Evolutionary conservation across 1,284 basidiomycete species (phyloP).

Genomic region (Irpex sp.): DNA sequence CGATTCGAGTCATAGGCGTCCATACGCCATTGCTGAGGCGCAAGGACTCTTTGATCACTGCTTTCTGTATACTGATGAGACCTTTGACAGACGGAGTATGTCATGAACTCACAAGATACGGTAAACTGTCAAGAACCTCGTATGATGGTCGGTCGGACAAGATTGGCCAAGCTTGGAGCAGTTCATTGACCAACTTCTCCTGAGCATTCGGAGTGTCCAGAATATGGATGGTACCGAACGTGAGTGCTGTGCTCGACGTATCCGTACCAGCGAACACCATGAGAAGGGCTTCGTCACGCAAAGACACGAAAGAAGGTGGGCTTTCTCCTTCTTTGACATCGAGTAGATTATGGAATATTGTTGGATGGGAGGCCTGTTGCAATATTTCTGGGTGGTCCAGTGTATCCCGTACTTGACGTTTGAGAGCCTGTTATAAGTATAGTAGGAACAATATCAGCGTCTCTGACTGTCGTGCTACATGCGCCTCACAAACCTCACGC

Average conservation of each 20-base stretch:
- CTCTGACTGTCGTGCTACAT: background rate
- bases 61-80: constrained; percentile 23
- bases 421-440: constrained; percentile 8
- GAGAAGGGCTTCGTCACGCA: constrained; percentile 25
- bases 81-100: background rate
- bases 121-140: constrained; percentile 28
- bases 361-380: constrained; percentile 23
- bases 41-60: constrained; percentile 35
- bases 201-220: constrained; percentile 12
- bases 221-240: constrained; percentile 23
- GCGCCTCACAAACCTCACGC: background rate
- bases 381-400: constrained; percentile 22
- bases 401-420: constrained; percentile 28
- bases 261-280: constrained; percentile 30
- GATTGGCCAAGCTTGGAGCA: constrained; percentile 27
- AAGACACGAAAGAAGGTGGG: constrained; percentile 2
- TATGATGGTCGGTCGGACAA: constrained; percentile 17
- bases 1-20: constrained; percentile 20
- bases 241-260: constrained; percentile 26
- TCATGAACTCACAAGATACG: constrained; percentile 25
- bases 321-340: constrained; percentile 8
- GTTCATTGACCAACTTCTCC: constrained; percentile 19
- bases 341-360: constrained; percentile 25
- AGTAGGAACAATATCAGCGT: background rate
- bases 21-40: constrained; percentile 17